phyloP scores from a whole-genome alignment of 1,284 basidiomycete genomes.

The Ganoderma lucidum region DNA sequence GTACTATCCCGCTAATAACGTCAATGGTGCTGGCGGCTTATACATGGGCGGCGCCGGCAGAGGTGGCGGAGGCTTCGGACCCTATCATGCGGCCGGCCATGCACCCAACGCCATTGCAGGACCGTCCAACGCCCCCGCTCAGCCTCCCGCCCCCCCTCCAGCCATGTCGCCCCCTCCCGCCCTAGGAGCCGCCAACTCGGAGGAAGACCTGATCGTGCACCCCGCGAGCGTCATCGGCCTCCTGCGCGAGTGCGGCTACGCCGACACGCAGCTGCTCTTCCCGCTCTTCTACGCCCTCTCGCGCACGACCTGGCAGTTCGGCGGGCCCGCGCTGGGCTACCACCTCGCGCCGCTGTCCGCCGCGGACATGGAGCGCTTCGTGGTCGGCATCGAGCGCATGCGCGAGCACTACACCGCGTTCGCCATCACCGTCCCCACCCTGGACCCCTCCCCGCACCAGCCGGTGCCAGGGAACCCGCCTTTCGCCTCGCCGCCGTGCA shows the following conservation, averaged over 20 bases:
- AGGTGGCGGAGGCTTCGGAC: background rate
- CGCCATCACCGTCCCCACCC: conserved; percentile 12
- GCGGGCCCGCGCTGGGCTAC: conserved; percentile 33
- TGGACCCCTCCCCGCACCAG: conserved; percentile 4
- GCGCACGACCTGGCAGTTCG: conserved; percentile 37
- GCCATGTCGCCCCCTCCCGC: background rate
- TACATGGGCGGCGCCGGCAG: background rate
- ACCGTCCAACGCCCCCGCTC: background rate
- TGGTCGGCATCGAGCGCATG: conserved; percentile 38
- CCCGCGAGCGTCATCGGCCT: conserved; percentile 40
- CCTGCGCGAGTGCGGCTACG: conserved; percentile 37
- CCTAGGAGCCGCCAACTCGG: background rate
- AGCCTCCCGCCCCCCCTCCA: background rate
- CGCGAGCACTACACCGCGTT: conserved; percentile 25
- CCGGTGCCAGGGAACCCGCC: background rate
- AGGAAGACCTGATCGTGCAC: conserved; percentile 37
- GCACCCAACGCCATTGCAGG: conserved; percentile 1
- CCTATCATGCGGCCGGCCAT: background rate
- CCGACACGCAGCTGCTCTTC: conserved; percentile 30
- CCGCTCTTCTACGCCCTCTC: conserved; percentile 42
- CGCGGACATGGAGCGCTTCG: conserved; percentile 39
- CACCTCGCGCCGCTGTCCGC: conserved; percentile 36
- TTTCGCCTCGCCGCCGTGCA: conserved; percentile 20
- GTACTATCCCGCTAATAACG: background rate
- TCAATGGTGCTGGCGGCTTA: too few relatives aligned